Evolutionary conservation across 2,329 filamentous ascomycete species (phyloP), one percentile per base, ranked within the genome.

Genomic region (Fusarium sp.): DNA sequence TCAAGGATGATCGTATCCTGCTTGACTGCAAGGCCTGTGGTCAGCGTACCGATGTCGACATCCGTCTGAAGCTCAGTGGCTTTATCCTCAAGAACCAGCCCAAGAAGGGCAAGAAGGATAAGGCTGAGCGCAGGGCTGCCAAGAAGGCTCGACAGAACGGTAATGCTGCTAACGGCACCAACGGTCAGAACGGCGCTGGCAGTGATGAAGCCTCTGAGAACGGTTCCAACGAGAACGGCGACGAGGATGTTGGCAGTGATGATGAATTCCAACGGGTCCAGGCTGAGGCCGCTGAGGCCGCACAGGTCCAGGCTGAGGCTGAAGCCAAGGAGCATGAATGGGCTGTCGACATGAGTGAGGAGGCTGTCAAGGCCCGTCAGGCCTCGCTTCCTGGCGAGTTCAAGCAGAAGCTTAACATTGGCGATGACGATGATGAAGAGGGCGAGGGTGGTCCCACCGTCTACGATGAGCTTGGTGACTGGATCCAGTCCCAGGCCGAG

Each of bases 1-100:
- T 98, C 87, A 98, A 97, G 84, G 95, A 98, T 76, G 93, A 92
- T 57, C 90, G 88, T 79, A 98, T 99, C 81, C 83, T 93, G 68
- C 90, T 98, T 73, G 96, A 99, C 84, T 99, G 96, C 91, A 99
- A 99, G 86, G 96, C 96, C 68, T 99, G 96, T 79, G 96, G 96
- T 79, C 92, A 97, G 83, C 94, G 94, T 78, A 92, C 92, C 72
- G 91, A 96, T 69, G 95, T 97, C 58, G 95, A 98, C 77, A 87
- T 95, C 72, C 94, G 95, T 78, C 90, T 97, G 81, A 99, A 99
- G 88, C 91, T 99, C 72, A 97, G 93, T 82, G 93, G 93, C 68
- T 99, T 97, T 86, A 98, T 99, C 80, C 84, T 98, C 80, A 98
- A 98, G 89, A 97, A 96, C 80, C 91, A 94, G 81, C 91, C 93